Evolutionary conservation across 306 rosid species (phyloP), one percentile per base, ranked within the genome.

Genomic region (Rubus idaeus): DNA sequence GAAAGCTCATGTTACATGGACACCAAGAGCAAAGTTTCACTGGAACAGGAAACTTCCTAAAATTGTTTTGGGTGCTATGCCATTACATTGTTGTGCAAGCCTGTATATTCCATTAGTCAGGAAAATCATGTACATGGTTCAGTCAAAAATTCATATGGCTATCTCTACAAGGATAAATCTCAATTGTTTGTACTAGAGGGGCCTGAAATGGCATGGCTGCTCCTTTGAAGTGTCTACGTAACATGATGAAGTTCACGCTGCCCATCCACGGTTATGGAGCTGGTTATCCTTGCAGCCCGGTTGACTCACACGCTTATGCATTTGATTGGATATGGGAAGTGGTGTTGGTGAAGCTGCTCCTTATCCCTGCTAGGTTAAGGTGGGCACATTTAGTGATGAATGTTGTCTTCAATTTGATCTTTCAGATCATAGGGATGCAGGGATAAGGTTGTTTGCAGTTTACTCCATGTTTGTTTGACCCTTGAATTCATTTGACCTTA

Each of bases 211-310:
- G 86, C 77, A 56, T 78, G 80, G 81, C 81, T 72, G 64, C 84
- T 79, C 40, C 68, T 77, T 70, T 75, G 83, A 68, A 49, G 75
- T 81, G 77, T 88, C 79, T 75, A 68, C 75, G 77, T 76, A 80
- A 84, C 86, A 46, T 81, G 84, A 78, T 73, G 79, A 81, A 84
- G 78, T 84, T 80, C 71, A 85, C 55, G 83, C 70, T 80, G 78
- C 97, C 97, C 98, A 90, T 89, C 98, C 98, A 94, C 98, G 65
- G 89, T 91, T 88, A 88, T 82, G 90, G 97, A 94, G 96, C 97
- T 91, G 98, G 97, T 90, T 81, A 75, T 79, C 79, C 73, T 77
- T 70, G 97, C 93, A 88, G 98, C 84, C 97, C 84, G 98, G 97
- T 94, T 90, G 98, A 94, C 98, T 90, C 93, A 85, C 90, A 84